Base-by-base conservation (phyloP, 192 early-diverging fungal genomes). In the Gonapodya sp. region DNA sequence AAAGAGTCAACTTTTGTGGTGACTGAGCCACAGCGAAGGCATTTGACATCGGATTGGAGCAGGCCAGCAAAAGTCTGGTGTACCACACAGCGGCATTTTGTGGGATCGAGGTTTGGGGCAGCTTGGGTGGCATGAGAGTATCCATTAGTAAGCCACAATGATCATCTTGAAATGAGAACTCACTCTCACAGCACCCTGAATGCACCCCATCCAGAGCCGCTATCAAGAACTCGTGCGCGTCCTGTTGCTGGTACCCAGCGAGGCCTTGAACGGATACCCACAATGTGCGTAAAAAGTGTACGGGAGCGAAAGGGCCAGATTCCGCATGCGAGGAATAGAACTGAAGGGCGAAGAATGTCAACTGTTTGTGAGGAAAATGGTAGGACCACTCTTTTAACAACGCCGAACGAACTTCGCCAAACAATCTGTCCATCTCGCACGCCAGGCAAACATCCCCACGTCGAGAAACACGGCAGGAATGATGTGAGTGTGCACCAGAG, bases 211-310 rank as follows among this genome's bases (percentile, higher is more conserved):
- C 94, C 77, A 98, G 83, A 1, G 94, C 86, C 14, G 95, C 92
- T 64, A 98, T 96, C 82, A 98, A 95, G 80, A 96, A 98, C 81
- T 99, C 97, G 84, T 99, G 97, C 0, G 97, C 96, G 81, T 98
- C 96, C 84, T 99, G 96, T 85, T 98, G 96, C 18, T 92, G 91
- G 81, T 96, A 96, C 2, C 95, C 93, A 24, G 97, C 96, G 35
- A 98, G 85, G 73, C 97, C 92, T 72, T 90, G 88, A 34, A 93
- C 92, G 18, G 93, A 91, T 82, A 92, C 89, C 97, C 97, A 99
- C 89, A 98, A 92, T 16, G 93, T 83, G 81, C 93, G 93, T 35
- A 99, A 86, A 75, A 98, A 95, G 73, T 88, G 82, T 73, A 92
- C 89, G 0, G 97, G 97, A 0, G 92, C 94, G 85, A 92, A 95